These are phyloP conservation scores for Brettanomyces sp. DNA, from an alignment of 805 yeast species.

Conservation along the genomic window DNA sequence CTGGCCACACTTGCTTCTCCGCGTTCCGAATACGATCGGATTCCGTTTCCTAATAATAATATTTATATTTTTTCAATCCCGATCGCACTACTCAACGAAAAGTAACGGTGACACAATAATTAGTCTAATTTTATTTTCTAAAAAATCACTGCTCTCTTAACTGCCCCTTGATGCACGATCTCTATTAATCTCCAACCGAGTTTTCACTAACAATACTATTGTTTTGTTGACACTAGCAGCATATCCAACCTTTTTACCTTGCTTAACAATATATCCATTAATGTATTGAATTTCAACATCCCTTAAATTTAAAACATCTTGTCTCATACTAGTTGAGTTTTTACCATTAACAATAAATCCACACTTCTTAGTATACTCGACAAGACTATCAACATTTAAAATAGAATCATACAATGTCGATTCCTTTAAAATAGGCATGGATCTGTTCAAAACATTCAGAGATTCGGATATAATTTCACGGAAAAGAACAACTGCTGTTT, in stretches of 20 bases:
- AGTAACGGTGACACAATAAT: too few species aligned
- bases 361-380: conserved; percentile 18
- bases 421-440: conserved; percentile 19
- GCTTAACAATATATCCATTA: conserved; percentile 64
- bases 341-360: conserved; percentile 27
- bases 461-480: conserved; percentile 36
- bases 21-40: too few species aligned
- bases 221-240: conserved; percentile 40
- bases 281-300: conserved; percentile 74
- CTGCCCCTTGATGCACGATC: background rate
- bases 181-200: conserved; percentile 14
- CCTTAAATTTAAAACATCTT: conserved; percentile 47
- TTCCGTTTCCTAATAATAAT: too few species aligned
- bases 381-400: conserved; percentile 27
- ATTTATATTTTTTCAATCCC: too few species aligned
- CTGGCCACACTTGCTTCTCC: too few species aligned
- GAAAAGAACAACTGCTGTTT: conserved; percentile 28
- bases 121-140: too few species aligned
- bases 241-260: conserved; percentile 39
- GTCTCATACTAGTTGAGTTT: conserved; percentile 66
- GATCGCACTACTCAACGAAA: too few species aligned
- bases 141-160: too few species aligned
- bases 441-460: conserved; percentile 29
- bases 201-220: conserved; percentile 36
- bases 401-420: conserved; percentile 25